Conservation (phyloP, 1,284 basidiomycete species). For the Stygiomarasmius scandens region DNA sequence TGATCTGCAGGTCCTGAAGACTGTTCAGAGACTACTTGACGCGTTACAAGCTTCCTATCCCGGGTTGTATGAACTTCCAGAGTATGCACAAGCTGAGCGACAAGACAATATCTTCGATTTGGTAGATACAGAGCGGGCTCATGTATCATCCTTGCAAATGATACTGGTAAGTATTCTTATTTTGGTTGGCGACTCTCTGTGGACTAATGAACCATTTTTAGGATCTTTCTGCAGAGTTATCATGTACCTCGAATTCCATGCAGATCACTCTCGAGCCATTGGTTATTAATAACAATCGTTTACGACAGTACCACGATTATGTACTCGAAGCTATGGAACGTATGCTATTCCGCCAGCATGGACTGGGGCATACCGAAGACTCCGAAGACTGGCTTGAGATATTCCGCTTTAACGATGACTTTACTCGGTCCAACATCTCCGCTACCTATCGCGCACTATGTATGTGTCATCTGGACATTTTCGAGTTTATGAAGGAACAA, state of each 20-base stretch:
- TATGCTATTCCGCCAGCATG: slow-evolving; percentile 8
- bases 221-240: slow-evolving; percentile 33
- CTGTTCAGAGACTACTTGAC: slow-evolving; percentile 34
- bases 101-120: slow-evolving; percentile 31
- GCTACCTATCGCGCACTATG: slow-evolving; percentile 38
- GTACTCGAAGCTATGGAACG: slow-evolving; percentile 27
- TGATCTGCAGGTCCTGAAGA: slow-evolving; percentile 35
- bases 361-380: not conserved
- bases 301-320: slow-evolving; percentile 37
- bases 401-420: slow-evolving; percentile 32
- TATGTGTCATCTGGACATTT: slow-evolving; percentile 33
- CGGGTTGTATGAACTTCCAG: slow-evolving; percentile 31
- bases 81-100: slow-evolving; percentile 25
- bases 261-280: slow-evolving; percentile 36
- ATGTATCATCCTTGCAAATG: slow-evolving; percentile 29
- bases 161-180: slow-evolving; percentile 22
- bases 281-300: slow-evolving; percentile 31
- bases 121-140: slow-evolving; percentile 33
- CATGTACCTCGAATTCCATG: slow-evolving; percentile 24
- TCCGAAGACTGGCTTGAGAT: slow-evolving; percentile 33
- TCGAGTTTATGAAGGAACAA: slow-evolving; percentile 26
- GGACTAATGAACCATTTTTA: slow-evolving; percentile 11
- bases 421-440: slow-evolving; percentile 29
- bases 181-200: not conserved
- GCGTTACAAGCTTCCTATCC: slow-evolving; percentile 39